Evolutionary conservation across 805 yeast species (phyloP).

Genomic region (Saturnispora sanitii): DNA sequence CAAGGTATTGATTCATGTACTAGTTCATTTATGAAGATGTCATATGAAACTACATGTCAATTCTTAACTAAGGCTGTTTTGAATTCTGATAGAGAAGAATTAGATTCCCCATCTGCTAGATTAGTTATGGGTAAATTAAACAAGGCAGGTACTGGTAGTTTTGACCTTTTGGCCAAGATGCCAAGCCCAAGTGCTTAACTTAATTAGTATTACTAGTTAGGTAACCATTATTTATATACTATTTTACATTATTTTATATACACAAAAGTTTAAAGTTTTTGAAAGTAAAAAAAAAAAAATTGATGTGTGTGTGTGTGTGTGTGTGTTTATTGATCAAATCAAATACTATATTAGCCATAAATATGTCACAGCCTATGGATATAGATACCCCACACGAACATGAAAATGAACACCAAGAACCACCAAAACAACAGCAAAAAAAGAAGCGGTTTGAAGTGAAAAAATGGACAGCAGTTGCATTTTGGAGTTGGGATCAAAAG

Average conservation of each 20-base stretch:
- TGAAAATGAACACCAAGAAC: conserved; percentile 11
- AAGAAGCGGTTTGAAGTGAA: conserved; percentile 84
- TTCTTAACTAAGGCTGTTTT: conserved; percentile 93
- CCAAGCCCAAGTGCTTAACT: conserved; percentile 17
- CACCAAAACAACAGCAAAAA: conserved; percentile 17
- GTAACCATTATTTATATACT: too few species aligned
- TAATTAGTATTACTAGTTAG: too few species aligned
- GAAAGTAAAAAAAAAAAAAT: too few species aligned
- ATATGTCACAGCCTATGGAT: conserved; percentile 17
- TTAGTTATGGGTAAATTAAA: conserved; percentile 87
- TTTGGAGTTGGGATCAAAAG: conserved; percentile 91
- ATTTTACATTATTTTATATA: too few species aligned
- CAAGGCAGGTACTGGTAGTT: conserved; percentile 92
- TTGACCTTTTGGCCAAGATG: conserved; percentile 61
- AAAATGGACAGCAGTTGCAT: conserved; percentile 99
- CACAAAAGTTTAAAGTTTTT: neutral
- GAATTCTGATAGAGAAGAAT: conserved; percentile 79
- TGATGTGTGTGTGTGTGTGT: too few species aligned
- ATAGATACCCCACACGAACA: conserved; percentile 6
- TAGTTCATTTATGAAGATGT: conserved; percentile 96
- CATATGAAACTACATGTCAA: conserved; percentile 96
- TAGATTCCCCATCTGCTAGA: conserved; percentile 88
- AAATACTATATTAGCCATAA: conserved; percentile 8
- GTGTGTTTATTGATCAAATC: too few species aligned
- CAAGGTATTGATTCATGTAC: conserved; percentile 96